A percentile compares a stretch with the other conserved stretches of the same genome.
Conservation (phyloP, 1,284 basidiomycete genomes). For the Heterobasidion occidentale region DNA sequence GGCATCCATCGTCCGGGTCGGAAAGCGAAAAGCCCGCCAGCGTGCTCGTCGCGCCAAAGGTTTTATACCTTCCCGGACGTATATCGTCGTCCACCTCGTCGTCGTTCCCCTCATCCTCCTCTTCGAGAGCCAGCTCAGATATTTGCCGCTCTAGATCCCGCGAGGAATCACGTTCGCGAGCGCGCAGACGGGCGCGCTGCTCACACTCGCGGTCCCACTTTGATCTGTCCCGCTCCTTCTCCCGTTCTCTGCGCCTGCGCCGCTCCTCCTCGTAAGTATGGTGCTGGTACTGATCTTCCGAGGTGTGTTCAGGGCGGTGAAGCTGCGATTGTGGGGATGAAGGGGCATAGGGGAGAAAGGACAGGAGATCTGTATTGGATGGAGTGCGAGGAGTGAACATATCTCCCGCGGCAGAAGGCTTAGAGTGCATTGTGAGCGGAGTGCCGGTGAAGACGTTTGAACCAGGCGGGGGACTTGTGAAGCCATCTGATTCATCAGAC, state of each 20-base stretch:
- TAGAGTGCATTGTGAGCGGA: too few species aligned
- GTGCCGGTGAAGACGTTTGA: too few species aligned
- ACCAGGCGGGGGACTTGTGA: constrained; percentile 9
- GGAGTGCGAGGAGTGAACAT: too few species aligned
- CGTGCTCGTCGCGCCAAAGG: constrained; percentile 12
- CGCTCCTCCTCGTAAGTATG: constrained; percentile 13
- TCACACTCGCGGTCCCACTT: constrained; percentile 8
- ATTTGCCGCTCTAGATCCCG: constrained; percentile 9
- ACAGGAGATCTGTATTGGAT: too few species aligned
- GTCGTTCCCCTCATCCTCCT: constrained; percentile 9
- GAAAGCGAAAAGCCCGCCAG: constrained; percentile 16
- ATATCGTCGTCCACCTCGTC: constrained; percentile 16
- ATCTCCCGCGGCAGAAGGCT: too few species aligned
- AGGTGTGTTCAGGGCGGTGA: too few species aligned
- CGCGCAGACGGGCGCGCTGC: constrained; percentile 10
- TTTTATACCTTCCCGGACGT: constrained; percentile 16
- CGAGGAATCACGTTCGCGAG: constrained; percentile 1
- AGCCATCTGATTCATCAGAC: constrained; percentile 54
- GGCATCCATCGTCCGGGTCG: constrained; percentile 11
- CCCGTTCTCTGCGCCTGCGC: constrained; percentile 10
- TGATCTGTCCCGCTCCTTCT: constrained; percentile 8
- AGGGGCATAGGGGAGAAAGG: too few species aligned
- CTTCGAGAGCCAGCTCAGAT: constrained; percentile 1
- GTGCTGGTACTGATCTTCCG: constrained; percentile 9
- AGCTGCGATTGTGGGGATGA: too few species aligned